Evolutionary conservation across 371 early-diverging fungal genomes (phyloP).

Genomic region (Sporodiniella umbellata): DNA sequence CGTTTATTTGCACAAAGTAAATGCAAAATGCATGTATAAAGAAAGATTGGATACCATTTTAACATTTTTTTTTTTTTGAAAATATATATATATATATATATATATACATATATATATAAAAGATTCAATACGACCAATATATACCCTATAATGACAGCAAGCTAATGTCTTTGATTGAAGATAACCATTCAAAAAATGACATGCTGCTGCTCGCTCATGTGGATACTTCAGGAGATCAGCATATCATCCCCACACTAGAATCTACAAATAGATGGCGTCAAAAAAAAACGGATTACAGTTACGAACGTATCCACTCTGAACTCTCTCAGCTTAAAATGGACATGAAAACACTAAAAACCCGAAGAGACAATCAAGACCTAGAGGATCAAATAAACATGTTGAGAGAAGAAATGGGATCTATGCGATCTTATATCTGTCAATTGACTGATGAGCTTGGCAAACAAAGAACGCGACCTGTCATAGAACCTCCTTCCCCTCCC

Average conservation of each 20-base stretch:
- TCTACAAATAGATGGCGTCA: conserved; percentile 81
- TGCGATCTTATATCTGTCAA: conserved; percentile 34
- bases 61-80: conserved; percentile 20
- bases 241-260: conserved; percentile 84
- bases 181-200: conserved; percentile 79
- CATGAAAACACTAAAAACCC: conserved; percentile 19
- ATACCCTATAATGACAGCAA: conserved; percentile 88
- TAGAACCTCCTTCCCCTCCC: too few species aligned
- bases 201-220: conserved; percentile 91
- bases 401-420: conserved; percentile 33
- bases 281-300: conserved; percentile 60
- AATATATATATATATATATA: too few species aligned
- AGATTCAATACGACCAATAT: neutral
- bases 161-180: conserved; percentile 39
- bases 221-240: conserved; percentile 66
- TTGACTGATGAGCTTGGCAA: conserved; percentile 35
- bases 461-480: conserved; percentile 34
- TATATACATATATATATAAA: too few species aligned
- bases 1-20: conserved; percentile 86
- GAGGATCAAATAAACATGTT: conserved; percentile 21
- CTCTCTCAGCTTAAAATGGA: conserved; percentile 58
- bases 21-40: conserved; percentile 35
- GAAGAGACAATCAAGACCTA: conserved; percentile 18
- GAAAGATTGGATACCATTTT: neutral
- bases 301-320: conserved; percentile 45